Conservation (phyloP, 2,329 filamentous ascomycete genomes). For the Microdochium trichocladiopsis region DNA sequence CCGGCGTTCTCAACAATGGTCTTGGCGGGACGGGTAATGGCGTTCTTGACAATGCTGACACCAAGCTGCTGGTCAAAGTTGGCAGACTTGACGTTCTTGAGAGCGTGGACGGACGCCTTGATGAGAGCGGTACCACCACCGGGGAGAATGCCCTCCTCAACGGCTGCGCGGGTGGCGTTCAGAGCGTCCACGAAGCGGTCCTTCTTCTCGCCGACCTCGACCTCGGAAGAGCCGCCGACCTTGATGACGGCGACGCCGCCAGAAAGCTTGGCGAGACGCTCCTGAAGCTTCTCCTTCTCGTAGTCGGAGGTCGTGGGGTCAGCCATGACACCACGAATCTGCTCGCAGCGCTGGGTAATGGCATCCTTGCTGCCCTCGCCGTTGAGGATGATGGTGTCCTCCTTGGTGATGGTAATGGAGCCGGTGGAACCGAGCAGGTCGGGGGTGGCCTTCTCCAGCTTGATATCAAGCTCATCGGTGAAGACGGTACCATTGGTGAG, state of each 20-base stretch:
- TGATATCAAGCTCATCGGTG: constrained; percentile 95
- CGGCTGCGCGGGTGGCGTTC: constrained; percentile 94
- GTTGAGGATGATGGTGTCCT: constrained; percentile 98
- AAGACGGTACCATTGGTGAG: constrained; percentile 97
- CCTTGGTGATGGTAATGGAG: constrained; percentile 99
- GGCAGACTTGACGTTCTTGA: constrained; percentile 72
- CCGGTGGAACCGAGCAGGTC: constrained; percentile 97
- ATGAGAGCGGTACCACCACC: constrained; percentile 97
- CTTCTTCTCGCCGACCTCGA: constrained; percentile 99
- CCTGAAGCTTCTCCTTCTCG: constrained; percentile 99
- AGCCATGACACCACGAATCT: constrained; percentile 94
- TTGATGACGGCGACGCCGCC: constrained; percentile 99
- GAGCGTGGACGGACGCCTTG: constrained; percentile 89
- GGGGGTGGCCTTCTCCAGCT: constrained; percentile 94
- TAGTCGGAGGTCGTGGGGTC: constrained; percentile 96
- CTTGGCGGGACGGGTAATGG: constrained; percentile 90
- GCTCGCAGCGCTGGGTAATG: constrained; percentile 93
- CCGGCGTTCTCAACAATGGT: constrained; percentile 98
- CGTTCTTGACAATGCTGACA: constrained; percentile 95
- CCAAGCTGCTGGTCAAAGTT: constrained; percentile 99
- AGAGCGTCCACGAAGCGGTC: constrained; percentile 97
- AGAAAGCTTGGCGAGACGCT: constrained; percentile 98
- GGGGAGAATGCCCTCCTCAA: constrained; percentile 98
- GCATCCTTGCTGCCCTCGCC: constrained; percentile 92
- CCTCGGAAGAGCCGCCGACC: constrained; percentile 94